Conservation (phyloP, 2,329 filamentous ascomycete genomes). For the Cryphonectria nitschkei region DNA sequence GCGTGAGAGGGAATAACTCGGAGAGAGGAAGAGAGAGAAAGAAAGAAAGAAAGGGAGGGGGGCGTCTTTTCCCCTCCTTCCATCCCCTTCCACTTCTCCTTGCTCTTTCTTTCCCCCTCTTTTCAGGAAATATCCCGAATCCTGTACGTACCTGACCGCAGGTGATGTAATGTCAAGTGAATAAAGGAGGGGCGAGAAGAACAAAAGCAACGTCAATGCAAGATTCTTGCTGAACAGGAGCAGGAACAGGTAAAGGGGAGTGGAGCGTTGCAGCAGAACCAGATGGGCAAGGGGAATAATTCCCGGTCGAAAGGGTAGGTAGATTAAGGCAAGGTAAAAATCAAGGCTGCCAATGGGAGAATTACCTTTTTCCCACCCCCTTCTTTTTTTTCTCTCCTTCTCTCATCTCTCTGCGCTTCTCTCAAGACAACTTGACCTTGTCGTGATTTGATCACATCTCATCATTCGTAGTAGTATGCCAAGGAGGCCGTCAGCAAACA, state of each 20-base stretch:
- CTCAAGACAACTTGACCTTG: neutral
- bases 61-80: too few relatives aligned
- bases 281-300: neutral
- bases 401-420: too few relatives aligned
- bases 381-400: neutral
- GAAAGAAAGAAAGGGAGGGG: too few relatives aligned
- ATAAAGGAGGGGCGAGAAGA: neutral
- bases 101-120: too few relatives aligned
- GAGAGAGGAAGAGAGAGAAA: too few relatives aligned
- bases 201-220: neutral
- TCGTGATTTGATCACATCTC: neutral
- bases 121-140: neutral
- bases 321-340: neutral
- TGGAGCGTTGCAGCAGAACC: neutral
- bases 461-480: neutral
- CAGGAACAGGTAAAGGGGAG: too few relatives aligned
- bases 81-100: too few relatives aligned
- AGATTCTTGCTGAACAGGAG: neutral
- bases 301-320: neutral
- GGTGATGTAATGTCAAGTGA: neutral
- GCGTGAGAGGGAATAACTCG: too few relatives aligned
- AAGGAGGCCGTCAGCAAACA: neutral
- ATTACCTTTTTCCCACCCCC: neutral
- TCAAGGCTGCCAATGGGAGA: slow-evolving; percentile 12
- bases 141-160: neutral